Percentiles rank a stretch among this genome's conserved stretches.
Conservation (phyloP, 345 rosid species). For the Syzygium aromaticum region DNA sequence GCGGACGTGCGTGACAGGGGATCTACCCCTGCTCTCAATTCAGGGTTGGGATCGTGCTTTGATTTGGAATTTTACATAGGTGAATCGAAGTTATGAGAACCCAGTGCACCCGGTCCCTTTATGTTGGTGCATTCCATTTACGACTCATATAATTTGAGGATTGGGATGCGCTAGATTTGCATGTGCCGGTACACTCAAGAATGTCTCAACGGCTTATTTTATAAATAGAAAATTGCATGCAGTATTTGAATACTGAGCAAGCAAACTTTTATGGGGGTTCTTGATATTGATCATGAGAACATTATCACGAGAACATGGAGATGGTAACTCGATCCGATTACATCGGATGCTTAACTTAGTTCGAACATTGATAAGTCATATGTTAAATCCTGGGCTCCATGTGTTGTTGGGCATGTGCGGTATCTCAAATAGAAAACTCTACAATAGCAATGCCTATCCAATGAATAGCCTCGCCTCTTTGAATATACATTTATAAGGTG, state of each 20-base stretch:
- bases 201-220: accelerated
- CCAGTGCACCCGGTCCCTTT: accelerated
- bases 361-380: accelerated
- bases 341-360: not conserved
- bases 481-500: not conserved
- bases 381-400: not conserved
- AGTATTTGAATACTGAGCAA: not conserved
- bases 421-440: not conserved
- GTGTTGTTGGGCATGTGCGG: not conserved
- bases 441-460: not conserved
- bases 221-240: not conserved
- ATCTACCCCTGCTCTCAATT: not conserved
- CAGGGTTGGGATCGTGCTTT: not conserved
- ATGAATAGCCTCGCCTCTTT: not conserved
- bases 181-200: accelerated
- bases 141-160: not conserved
- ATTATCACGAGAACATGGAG: accelerated
- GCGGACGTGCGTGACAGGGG: accelerated
- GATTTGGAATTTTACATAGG: not conserved
- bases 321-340: not conserved
- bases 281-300: not conserved
- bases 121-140: not conserved
- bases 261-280: not conserved
- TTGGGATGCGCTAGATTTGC: accelerated
- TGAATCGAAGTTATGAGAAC: accelerated